These are phyloP conservation scores for Populus trichocarpa DNA, from an alignment of 441 rosid genomes.

Conservation along the genomic window DNA sequence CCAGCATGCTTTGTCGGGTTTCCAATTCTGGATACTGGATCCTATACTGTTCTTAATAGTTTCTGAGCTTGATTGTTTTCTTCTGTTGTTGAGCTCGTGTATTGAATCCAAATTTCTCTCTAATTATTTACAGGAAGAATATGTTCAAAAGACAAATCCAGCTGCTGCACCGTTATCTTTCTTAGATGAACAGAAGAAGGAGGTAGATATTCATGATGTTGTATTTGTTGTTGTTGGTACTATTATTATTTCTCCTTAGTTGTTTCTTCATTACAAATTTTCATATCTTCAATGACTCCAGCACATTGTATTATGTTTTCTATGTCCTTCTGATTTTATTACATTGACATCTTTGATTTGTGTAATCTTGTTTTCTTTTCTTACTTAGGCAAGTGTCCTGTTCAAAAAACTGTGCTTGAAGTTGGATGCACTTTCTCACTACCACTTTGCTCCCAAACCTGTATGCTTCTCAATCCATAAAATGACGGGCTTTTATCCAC, in stretches of 20 bases:
- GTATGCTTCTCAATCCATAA: constrained; percentile 43
- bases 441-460: constrained; percentile 93
- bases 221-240: not conserved
- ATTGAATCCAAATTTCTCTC: constrained; percentile 1
- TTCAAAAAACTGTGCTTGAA: constrained; percentile 83
- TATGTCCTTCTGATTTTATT: not conserved
- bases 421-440: constrained; percentile 95
- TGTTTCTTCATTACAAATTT: not conserved
- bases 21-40: constrained; percentile 15
- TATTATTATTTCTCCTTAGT: not conserved
- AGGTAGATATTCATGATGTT: constrained; percentile 36
- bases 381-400: constrained; percentile 59
- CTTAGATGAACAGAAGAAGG: constrained; percentile 83
- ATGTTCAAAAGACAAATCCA: constrained; percentile 62
- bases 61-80: not conserved
- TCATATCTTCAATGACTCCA: not conserved
- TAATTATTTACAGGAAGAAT: constrained; percentile 64
- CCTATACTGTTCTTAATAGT: not conserved
- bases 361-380: constrained; percentile 3
- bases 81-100: constrained; percentile 1
- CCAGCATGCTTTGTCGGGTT: not conserved
- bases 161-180: constrained; percentile 60
- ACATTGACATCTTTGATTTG: not conserved
- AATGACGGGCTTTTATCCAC: constrained; percentile 12
- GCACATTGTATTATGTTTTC: not conserved